Evolutionary conservation across 495 filamentous ascomycete genomes (phyloP), one percentile per base, ranked within the genome.

Genomic region (Aspergillus kassunensis): DNA sequence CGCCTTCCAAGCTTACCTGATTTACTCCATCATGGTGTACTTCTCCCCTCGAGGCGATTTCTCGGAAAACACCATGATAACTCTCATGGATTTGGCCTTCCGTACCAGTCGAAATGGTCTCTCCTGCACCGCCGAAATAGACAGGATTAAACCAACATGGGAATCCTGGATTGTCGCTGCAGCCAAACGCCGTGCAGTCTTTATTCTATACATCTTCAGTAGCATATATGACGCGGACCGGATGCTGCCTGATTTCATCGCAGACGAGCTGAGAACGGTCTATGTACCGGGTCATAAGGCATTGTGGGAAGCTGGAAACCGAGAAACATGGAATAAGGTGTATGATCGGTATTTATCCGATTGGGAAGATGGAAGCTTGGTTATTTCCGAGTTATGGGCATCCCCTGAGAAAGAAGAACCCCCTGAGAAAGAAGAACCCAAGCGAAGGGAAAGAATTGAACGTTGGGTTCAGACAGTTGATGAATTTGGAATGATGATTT

Each of bases 121-220:
- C 24, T 9, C 9, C 24, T 27, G 4, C 24, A 9, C 58, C 11
- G 9, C 67, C 2, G 74, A 78, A 30, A 37, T 63, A 16, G 58
- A 58, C 20, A 63, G 56, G 0, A 53, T 55, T 4, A 64, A 69
- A 2, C 76, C 75, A 2, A 58, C 24, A 16, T 80, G 75, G 77
- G 74, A 79, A 55, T 67, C 69, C 3, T 80, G 74, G 75, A 76
- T 80, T 27, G 55, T 76, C 4, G 70, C 66, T 12, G 63, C 69
- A 11, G 57, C 75, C 12, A 79, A 76, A 48, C 67, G 73, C 15
- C 73, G 77, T 2, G 66, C 74, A 8, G 34, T 80, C 2, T 71
- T 65, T 31, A 60, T 65, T 0, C 74, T 77, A 69, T 78, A 78
- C 45, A 58, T 80, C n/a, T 76, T 80, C 48, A 69, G 60, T 43